phyloP scores from a whole-genome alignment of 192 early-diverging fungal species.

The Podila epigama region DNA sequence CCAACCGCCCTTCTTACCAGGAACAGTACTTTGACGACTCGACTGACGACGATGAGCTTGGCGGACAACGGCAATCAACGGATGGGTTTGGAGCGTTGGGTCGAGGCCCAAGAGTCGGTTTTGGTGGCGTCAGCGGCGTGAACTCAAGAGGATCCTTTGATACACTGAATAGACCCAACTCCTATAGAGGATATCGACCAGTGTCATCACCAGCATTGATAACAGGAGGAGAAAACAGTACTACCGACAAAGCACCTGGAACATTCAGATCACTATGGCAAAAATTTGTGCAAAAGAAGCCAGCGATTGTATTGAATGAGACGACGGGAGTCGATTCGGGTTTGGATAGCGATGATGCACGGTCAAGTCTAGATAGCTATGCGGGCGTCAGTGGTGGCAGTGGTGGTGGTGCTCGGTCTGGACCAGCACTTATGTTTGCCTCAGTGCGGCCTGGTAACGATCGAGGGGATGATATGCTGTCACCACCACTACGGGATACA shows the following conservation, averaged over 20 bases:
- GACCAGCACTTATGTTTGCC: constrained; percentile 49
- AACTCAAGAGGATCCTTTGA: neutral
- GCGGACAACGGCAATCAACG: constrained; percentile 6
- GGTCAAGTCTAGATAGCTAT: constrained; percentile 38
- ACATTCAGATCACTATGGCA: constrained; percentile 41
- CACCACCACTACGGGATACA: neutral
- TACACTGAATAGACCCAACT: constrained; percentile 1
- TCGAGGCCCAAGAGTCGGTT: neutral
- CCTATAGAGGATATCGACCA: neutral
- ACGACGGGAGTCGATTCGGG: neutral
- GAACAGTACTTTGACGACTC: constrained; percentile 45
- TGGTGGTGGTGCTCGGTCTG: constrained; percentile 7
- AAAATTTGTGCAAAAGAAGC: constrained; percentile 32
- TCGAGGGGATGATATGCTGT: constrained; percentile 18
- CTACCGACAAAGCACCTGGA: neutral
- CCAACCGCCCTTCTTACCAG: constrained; percentile 22
- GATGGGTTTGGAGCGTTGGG: constrained; percentile 8
- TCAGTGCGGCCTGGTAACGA: constrained; percentile 24
- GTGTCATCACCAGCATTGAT: constrained; percentile 1
- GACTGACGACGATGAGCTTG: constrained; percentile 31
- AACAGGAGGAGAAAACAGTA: no score
- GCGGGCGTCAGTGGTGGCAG: neutral
- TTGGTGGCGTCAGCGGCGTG: constrained; percentile 5
- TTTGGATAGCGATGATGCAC: constrained; percentile 24
- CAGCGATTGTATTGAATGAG: constrained; percentile 22